Percentiles rank a stretch among this genome's conserved stretches.
These are phyloP conservation scores for Pichia sp. DNA, from an alignment of 1,139 yeast species.

Conservation along the genomic window DNA sequence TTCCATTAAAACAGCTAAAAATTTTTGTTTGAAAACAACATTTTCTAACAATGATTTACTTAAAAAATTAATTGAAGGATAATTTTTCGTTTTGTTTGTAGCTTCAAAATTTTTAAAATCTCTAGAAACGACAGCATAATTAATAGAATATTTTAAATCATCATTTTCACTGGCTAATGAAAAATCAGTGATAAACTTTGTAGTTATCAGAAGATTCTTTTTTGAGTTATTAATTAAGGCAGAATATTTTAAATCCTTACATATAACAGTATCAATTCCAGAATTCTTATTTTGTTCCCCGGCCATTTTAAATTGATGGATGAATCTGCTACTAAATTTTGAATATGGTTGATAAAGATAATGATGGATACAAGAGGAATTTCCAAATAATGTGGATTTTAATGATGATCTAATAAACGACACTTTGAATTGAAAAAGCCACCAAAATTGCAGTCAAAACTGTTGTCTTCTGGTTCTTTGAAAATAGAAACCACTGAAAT, in stretches of 20 bases:
- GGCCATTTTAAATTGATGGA: too few species aligned
- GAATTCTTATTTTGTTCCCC: too few species aligned
- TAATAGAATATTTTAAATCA: constrained; percentile 72
- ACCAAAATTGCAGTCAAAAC: not conserved
- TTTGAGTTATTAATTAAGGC: constrained; percentile 13
- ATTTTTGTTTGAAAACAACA: constrained; percentile 21
- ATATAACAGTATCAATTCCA: constrained; percentile 24
- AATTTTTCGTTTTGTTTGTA: constrained; percentile 40
- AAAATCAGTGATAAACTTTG: constrained; percentile 63
- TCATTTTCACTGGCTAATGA: constrained; percentile 67
- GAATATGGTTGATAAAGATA: not conserved
- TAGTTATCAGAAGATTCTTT: constrained; percentile 15
- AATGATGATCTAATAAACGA: not conserved
- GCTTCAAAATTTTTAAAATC: constrained; percentile 50
- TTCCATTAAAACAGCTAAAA: constrained; percentile 15
- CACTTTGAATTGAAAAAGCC: constrained; percentile 1
- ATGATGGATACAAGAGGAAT: not conserved
- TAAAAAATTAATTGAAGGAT: constrained; percentile 48
- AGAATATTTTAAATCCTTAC: constrained; percentile 17
- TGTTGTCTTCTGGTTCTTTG: too few species aligned
- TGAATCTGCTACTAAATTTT: too few species aligned
- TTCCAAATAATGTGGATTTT: not conserved
- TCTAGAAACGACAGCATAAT: constrained; percentile 78
- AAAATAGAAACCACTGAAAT: too few species aligned
- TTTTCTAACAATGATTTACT: constrained; percentile 49